Evolutionary conservation across 2,329 filamentous ascomycete species (phyloP).

Genomic region (Ilyonectria robusta): DNA sequence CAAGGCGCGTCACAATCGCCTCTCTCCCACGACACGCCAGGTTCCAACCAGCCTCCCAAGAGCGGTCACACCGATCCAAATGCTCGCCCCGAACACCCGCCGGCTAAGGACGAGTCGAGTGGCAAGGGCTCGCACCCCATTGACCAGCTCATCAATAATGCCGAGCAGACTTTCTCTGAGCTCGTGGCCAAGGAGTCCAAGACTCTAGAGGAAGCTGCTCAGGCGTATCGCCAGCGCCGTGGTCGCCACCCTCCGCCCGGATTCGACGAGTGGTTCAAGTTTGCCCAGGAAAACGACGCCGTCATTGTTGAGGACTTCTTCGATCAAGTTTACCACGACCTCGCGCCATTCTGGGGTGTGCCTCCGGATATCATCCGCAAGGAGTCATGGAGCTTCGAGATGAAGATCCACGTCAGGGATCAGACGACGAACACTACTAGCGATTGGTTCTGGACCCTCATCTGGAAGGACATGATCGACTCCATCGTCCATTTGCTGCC

Average conservation of each 20-base stretch:
- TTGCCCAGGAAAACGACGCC: slow-evolving; percentile 66
- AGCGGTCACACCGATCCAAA: slow-evolving; percentile 6
- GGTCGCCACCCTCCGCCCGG: slow-evolving; percentile 75
- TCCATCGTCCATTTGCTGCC: slow-evolving; percentile 70
- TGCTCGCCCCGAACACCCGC: slow-evolving; percentile 22
- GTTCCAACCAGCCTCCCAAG: neutral
- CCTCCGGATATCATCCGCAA: slow-evolving; percentile 63
- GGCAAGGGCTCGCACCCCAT: slow-evolving; percentile 61
- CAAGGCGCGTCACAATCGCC: neutral
- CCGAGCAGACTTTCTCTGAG: slow-evolving; percentile 56
- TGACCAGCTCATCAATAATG: slow-evolving; percentile 64
- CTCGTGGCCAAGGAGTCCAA: slow-evolving; percentile 61
- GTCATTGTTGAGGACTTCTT: slow-evolving; percentile 75
- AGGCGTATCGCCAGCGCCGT: slow-evolving; percentile 69
- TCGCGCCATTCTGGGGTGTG: slow-evolving; percentile 71
- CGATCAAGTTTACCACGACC: slow-evolving; percentile 74
- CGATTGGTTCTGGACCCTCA: slow-evolving; percentile 71
- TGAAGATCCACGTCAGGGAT: slow-evolving; percentile 72
- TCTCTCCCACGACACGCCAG: neutral
- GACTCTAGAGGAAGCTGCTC: slow-evolving; percentile 68
- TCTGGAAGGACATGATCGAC: slow-evolving; percentile 69
- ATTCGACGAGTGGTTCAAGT: slow-evolving; percentile 73
- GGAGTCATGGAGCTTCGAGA: slow-evolving; percentile 69
- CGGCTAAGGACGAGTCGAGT: slow-evolving; percentile 14
- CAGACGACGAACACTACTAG: slow-evolving; percentile 65